Evolutionary conservation across 257 asterid genomes (phyloP).

Genomic region (Solanum neorickii): DNA sequence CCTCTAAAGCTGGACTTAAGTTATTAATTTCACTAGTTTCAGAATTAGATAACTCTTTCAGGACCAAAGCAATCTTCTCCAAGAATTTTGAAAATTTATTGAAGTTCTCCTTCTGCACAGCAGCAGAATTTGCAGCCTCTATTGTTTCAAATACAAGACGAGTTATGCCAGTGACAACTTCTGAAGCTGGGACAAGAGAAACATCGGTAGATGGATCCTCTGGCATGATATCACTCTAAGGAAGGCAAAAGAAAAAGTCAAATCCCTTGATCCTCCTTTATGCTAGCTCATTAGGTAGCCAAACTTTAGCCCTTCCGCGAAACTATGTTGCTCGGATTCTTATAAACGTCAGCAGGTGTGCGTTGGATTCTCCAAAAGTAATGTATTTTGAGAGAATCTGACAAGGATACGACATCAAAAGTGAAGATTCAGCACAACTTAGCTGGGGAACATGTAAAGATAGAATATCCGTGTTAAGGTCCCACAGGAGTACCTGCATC

Average conservation of each 20-base stretch:
- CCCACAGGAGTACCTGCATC: neutral
- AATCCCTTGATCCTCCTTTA: neutral
- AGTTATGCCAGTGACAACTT: conserved; percentile 5
- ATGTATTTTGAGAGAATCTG: neutral
- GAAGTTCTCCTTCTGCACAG: conserved; percentile 25
- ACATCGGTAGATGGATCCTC: neutral
- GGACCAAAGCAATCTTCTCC: conserved; percentile 11
- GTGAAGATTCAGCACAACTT: neutral
- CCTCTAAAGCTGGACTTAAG: conserved; percentile 2
- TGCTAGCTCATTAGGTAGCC: neutral
- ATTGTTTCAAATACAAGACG: conserved; percentile 9
- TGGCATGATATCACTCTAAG: conserved; percentile 1
- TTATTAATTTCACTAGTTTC: neutral
- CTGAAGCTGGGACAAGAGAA: neutral
- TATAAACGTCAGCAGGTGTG: neutral
- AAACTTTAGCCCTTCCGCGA: neutral
- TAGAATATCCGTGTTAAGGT: neutral
- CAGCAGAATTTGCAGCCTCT: conserved; percentile 9
- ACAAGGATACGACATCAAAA: too few species aligned
- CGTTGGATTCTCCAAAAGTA: neutral
- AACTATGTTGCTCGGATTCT: neutral
- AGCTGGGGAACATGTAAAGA: neutral
- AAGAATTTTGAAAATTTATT: conserved; percentile 13
- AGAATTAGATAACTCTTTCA: conserved; percentile 14
- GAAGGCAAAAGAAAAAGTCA: neutral